phyloP scores from a whole-genome alignment of 768 basidiomycete genomes.

The Lactarius psammicola region DNA sequence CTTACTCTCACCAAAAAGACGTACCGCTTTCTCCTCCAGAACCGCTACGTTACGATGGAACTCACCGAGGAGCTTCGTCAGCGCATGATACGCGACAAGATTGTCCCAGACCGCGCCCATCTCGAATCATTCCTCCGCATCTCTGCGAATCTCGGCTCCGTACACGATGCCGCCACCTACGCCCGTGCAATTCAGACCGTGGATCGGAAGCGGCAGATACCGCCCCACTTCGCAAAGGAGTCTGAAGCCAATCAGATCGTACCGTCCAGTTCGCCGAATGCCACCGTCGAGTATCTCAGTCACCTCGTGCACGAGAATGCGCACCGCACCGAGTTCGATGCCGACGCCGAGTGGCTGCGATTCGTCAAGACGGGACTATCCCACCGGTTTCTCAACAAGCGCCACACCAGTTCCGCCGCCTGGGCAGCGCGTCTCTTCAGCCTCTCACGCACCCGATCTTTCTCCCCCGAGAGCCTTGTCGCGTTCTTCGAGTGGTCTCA shows the following conservation, averaged over 20 bases:
- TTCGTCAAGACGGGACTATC: constrained; percentile 6
- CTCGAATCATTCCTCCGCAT: constrained; percentile 50
- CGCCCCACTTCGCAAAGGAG: neutral
- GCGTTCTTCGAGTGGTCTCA: constrained; percentile 39
- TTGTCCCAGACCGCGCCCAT: constrained; percentile 43
- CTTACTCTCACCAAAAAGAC: constrained; percentile 17
- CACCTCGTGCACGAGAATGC: constrained; percentile 21
- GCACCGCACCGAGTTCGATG: neutral
- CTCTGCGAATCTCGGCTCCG: constrained; percentile 45
- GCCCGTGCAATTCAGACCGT: constrained; percentile 40
- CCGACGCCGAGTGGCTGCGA: constrained; percentile 15
- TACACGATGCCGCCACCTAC: constrained; percentile 44
- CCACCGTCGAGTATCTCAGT: constrained; percentile 19
- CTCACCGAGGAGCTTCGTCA: constrained; percentile 48
- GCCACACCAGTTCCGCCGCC: constrained; percentile 1
- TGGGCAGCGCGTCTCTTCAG: constrained; percentile 22
- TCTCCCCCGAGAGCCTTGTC: constrained; percentile 38
- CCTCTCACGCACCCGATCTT: constrained; percentile 8
- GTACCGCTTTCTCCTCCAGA: constrained; percentile 28
- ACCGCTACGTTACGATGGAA: constrained; percentile 51
- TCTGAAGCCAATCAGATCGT: neutral
- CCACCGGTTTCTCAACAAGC: constrained; percentile 11
- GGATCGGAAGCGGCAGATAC: constrained; percentile 20
- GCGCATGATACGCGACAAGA: constrained; percentile 43
- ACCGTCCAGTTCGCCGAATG: neutral